A percentile compares a stretch with the other conserved stretches of the same genome.
Evolutionary conservation across 1,139 yeast species (phyloP).

Genomic region (Nakaseomyces bracarensis): DNA sequence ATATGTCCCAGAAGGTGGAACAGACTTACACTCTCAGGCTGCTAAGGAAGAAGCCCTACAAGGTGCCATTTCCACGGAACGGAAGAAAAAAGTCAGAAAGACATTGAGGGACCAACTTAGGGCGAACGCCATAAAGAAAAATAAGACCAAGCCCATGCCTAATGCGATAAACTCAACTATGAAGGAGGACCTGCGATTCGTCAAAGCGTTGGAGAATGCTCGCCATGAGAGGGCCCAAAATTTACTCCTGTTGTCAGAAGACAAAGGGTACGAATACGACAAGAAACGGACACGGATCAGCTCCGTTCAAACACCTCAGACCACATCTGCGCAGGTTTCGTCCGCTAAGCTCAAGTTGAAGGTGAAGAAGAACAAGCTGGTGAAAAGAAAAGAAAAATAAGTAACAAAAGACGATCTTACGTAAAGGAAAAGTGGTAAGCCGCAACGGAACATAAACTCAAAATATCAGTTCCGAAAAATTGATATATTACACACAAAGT

Average conservation of each 20-base stretch:
- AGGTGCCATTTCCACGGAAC: slow-evolving; percentile 20
- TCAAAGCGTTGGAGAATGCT: background rate
- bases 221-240: background rate
- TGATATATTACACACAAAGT: too few relatives aligned
- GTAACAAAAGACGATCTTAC: slow-evolving; percentile 5
- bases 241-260: background rate
- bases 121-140: slow-evolving; percentile 25
- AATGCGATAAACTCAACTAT: slow-evolving; percentile 24
- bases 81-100: slow-evolving; percentile 20
- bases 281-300: background rate
- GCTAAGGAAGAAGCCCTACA: slow-evolving; percentile 21
- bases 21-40: slow-evolving; percentile 21
- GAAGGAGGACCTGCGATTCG: slow-evolving; percentile 16
- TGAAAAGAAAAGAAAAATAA: background rate
- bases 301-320: too few relatives aligned
- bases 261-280: slow-evolving; percentile 1
- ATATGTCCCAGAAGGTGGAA: slow-evolving; percentile 26
- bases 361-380: slow-evolving; percentile 6
- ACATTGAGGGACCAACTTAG: slow-evolving; percentile 27
- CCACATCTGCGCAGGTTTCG: slow-evolving; percentile 2
- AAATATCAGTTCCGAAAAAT: too few relatives aligned
- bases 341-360: slow-evolving; percentile 5
- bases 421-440: too few relatives aligned
- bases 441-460: too few relatives aligned
- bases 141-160: slow-evolving; percentile 19